A percentile compares a stretch with the other conserved stretches of the same genome.
Conservation (phyloP, 192 early-diverging fungal genomes). For the Piromyces finnis region DNA sequence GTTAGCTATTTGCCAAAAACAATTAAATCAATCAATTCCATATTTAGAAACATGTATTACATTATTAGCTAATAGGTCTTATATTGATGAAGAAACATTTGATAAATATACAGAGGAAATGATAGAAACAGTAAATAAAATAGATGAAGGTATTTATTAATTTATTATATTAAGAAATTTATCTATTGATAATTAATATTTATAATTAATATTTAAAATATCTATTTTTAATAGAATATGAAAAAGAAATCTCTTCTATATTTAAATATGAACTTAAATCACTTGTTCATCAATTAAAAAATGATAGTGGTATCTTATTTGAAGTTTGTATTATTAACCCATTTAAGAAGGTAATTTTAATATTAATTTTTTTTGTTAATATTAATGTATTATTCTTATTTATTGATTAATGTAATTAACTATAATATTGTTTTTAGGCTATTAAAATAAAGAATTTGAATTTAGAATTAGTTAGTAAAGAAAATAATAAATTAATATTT, state of each 20-base stretch:
- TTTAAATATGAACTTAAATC: background rate
- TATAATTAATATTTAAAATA: too few relatives aligned
- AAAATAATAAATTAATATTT: background rate
- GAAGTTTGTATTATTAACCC: background rate
- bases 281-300: background rate
- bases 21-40: background rate
- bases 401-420: too few relatives aligned
- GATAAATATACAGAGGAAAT: background rate
- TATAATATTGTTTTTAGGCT: too few relatives aligned
- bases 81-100: background rate
- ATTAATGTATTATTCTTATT: too few relatives aligned
- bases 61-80: background rate
- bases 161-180: too few relatives aligned
- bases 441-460: background rate
- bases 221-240: background rate
- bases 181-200: too few relatives aligned
- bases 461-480: background rate
- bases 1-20: background rate
- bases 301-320: background rate
- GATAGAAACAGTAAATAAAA: background rate
- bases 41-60: background rate
- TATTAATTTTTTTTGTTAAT: too few relatives aligned
- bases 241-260: background rate
- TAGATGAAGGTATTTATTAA: background rate
- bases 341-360: background rate